A percentile compares a stretch with the other conserved stretches of the same genome.
Conservation (phyloP, 2,329 filamentous ascomycete genomes). For the Sarocladium brachiariae region DNA sequence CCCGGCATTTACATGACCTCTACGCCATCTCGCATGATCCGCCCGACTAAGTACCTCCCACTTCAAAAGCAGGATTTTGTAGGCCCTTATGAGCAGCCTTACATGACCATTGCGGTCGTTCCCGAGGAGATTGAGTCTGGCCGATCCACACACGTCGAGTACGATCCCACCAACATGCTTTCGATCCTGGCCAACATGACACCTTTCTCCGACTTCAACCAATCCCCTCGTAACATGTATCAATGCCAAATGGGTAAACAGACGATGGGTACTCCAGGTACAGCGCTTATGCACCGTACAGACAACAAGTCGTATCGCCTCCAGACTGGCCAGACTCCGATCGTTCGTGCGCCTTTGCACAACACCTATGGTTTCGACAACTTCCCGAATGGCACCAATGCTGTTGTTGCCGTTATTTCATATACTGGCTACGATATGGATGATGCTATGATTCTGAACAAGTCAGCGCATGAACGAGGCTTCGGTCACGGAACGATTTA, state of each 20-base stretch:
- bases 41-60: slow-evolving; percentile 87
- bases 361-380: slow-evolving; percentile 97
- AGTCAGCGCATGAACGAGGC: slow-evolving; percentile 89
- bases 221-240: slow-evolving; percentile 98
- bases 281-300: slow-evolving; percentile 76
- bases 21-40: slow-evolving; percentile 75
- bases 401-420: slow-evolving; percentile 93
- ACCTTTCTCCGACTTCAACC: slow-evolving; percentile 97
- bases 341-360: slow-evolving; percentile 86
- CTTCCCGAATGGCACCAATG: slow-evolving; percentile 94
- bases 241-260: slow-evolving; percentile 99
- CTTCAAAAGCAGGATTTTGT: slow-evolving; percentile 82
- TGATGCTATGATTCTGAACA: slow-evolving; percentile 99
- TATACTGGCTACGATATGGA: slow-evolving; percentile 99
- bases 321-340: slow-evolving; percentile 91
- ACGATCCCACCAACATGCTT: slow-evolving; percentile 90
- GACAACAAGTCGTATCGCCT: slow-evolving; percentile 96
- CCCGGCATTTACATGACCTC: slow-evolving; percentile 94
- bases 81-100: slow-evolving; percentile 91
- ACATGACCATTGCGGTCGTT: slow-evolving; percentile 95
- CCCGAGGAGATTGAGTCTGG: slow-evolving; percentile 82
- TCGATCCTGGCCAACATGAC: slow-evolving; percentile 99
- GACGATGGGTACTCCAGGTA: slow-evolving; percentile 94
- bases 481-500: slow-evolving; percentile 96
- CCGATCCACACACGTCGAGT: slow-evolving; percentile 88